Conservation (phyloP, 768 basidiomycete species). For the Auricularia sp. region DNA sequence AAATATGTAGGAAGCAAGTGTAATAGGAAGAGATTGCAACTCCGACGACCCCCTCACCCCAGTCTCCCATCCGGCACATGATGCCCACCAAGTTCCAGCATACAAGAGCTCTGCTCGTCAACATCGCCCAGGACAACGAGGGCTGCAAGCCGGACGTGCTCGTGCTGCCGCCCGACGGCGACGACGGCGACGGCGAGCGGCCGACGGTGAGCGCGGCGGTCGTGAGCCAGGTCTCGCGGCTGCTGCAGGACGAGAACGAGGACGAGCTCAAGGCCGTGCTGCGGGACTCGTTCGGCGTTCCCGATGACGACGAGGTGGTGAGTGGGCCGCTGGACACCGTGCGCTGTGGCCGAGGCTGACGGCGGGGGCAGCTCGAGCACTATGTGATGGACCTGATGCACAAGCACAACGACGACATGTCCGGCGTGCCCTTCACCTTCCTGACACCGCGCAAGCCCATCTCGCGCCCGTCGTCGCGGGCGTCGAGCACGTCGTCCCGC, state of each 20-base stretch:
- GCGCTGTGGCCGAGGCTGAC: conserved; percentile 4
- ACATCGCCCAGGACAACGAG: conserved; percentile 65
- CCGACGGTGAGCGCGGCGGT: conserved; percentile 47
- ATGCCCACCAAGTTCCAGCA: conserved; percentile 51
- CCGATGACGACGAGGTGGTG: conserved; percentile 53
- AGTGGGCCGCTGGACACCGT: conserved; percentile 16
- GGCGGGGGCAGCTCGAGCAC: conserved; percentile 58
- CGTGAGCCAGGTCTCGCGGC: conserved; percentile 57
- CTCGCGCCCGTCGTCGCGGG: conserved; percentile 71
- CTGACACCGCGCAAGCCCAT: conserved; percentile 70
- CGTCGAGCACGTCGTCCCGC: conserved; percentile 54
- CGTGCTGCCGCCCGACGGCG: conserved; percentile 45
- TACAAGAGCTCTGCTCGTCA: conserved; percentile 68
- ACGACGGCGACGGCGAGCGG: conserved; percentile 32
- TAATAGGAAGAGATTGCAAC: no score
- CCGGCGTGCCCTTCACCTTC: conserved; percentile 74
- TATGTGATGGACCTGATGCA: conserved; percentile 93
- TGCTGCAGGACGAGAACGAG: conserved; percentile 76
- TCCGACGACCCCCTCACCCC: no score
- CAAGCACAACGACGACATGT: conserved; percentile 78
- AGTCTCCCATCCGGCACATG: not conserved
- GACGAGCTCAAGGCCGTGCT: conserved; percentile 73
- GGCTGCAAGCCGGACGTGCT: conserved; percentile 29
- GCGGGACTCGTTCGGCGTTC: conserved; percentile 53
- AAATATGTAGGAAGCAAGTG: no score